Evolutionary conservation across 306 rosid genomes (phyloP).

Genomic region (Herpetospermum pedunculosum): DNA sequence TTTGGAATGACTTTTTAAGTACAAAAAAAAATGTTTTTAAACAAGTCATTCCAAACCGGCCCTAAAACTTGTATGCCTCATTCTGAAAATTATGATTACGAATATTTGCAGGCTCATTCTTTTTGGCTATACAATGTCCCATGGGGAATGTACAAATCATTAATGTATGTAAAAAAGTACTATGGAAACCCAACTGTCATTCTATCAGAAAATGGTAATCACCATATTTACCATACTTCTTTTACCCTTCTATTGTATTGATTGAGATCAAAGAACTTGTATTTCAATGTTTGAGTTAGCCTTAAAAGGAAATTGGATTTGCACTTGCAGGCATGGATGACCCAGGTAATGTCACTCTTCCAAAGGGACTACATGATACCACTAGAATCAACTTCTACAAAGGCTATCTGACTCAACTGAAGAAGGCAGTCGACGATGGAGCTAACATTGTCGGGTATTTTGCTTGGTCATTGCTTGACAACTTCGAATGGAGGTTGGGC

Average conservation of each 20-base stretch:
- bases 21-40: no score
- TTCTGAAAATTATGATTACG: neutral
- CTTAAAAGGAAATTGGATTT: neutral
- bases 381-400: conserved; percentile 63
- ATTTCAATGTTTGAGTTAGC: neutral
- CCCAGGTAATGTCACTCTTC: conserved; percentile 50
- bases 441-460: conserved; percentile 72
- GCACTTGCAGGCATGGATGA: conserved; percentile 69
- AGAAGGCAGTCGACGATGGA: conserved; percentile 68
- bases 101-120: conserved; percentile 52
- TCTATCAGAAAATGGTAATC: conserved; percentile 81
- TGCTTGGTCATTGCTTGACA: conserved; percentile 90
- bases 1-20: no score
- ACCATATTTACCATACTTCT: neutral
- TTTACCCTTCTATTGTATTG: neutral
- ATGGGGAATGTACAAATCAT: conserved; percentile 89
- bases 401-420: conserved; percentile 48
- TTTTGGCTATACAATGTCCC: conserved; percentile 89
- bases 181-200: conserved; percentile 71
- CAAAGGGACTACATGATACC: conserved; percentile 52
- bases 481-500: conserved; percentile 89
- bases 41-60: no score
- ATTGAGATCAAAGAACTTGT: neutral
- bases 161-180: conserved; percentile 54
- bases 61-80: neutral